These are phyloP conservation scores for Candida corydali DNA, from an alignment of 805 yeast species.

Conservation along the genomic window DNA sequence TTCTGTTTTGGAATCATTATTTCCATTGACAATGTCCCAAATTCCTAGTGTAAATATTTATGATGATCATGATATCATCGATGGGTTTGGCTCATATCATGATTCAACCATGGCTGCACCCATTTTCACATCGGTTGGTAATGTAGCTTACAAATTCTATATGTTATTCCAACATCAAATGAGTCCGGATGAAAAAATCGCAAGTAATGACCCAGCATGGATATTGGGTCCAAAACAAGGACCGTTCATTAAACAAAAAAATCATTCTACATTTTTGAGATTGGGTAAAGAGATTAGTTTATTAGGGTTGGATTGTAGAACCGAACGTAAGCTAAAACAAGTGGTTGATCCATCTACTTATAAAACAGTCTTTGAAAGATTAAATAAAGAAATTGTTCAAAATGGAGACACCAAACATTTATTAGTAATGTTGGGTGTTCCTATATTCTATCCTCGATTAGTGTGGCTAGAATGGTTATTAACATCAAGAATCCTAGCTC, in stretches of 20 bases:
- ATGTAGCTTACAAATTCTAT: constrained; percentile 77
- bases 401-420: constrained; percentile 63
- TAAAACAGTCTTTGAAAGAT: constrained; percentile 52
- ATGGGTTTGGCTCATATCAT: constrained; percentile 89
- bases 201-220: constrained; percentile 51
- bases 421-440: constrained; percentile 84
- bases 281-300: constrained; percentile 72
- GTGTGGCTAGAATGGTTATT: constrained; percentile 85
- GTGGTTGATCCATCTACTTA: constrained; percentile 58
- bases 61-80: constrained; percentile 96
- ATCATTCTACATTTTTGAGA: constrained; percentile 68
- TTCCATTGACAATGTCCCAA: constrained; percentile 72
- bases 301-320: constrained; percentile 86
- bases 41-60: constrained; percentile 84
- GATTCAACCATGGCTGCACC: constrained; percentile 70
- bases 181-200: constrained; percentile 38
- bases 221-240: constrained; percentile 55
- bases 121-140: constrained; percentile 70
- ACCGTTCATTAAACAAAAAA: constrained; percentile 61
- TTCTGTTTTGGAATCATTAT: constrained; percentile 58
- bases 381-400: constrained; percentile 47
- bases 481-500: constrained; percentile 54
- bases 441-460: constrained; percentile 89
- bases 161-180: constrained; percentile 90
- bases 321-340: constrained; percentile 69